Base-by-base conservation (phyloP, 148 eudicot genomes). In the Cornus kousa region DNA sequence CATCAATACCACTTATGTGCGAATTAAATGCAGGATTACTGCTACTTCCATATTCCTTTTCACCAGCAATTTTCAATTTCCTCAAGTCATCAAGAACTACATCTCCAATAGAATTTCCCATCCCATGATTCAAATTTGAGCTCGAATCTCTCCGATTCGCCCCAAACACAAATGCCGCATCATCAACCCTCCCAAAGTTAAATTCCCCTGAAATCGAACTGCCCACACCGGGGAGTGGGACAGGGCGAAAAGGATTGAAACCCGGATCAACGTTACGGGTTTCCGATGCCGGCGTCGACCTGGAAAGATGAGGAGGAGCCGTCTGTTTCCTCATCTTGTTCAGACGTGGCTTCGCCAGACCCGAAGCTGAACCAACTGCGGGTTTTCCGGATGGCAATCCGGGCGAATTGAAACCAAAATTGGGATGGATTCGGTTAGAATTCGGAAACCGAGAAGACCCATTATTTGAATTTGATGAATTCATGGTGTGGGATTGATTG, bases 341-440 rank as follows among this genome's bases (percentile, higher is more conserved):
- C 73, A 91, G 46, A 60, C 95, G 86, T 0, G 96, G 90, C 81
- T 80, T 89, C 0, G 92, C 72, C 68, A 88, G 87, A 70, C 82
- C 74, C 23, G 83, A 74, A 24, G 40, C 79, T 67, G 88, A 79
- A 37, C 89, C 82, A 66, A 84, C 74, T 43, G 80, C 79, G 50
- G 88, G 83, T 82, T 78, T 87, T 20, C 85, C 83, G 60, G 80
- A 23, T 11, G 73, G 5, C 37, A 35, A 35, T 35, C 37, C 37
- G 37, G 37, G 37, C 37, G 37, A 35, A 35, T 35, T 35, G 37
- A 35, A 35, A 1, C 37, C 5, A 35, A 4, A 35, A 35, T 35
- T 35, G 37, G 37, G 5, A 81, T 83, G 85, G 71, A 83, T 80
- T 72, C 75, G 76, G 66, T 68, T 81, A 9, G 77, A 73, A 80